Conservation (phyloP, 305 asterid genomes). For the Fraxinus ornus region DNA sequence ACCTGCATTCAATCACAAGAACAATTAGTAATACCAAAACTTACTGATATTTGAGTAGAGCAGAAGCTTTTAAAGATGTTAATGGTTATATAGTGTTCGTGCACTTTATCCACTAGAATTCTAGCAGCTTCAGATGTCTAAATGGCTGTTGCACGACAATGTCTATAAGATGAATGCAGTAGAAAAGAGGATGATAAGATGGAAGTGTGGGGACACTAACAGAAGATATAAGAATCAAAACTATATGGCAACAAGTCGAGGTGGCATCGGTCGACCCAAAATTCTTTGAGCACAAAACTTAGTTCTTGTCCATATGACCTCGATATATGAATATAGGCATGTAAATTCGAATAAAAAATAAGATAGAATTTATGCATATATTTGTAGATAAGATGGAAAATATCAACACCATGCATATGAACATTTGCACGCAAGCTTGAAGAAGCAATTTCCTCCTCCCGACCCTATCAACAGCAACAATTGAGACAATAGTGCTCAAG, state of each 20-base stretch:
- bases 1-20: conserved; percentile 17
- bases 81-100: not conserved
- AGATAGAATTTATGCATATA: not conserved
- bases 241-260: not conserved
- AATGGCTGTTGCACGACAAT: not conserved
- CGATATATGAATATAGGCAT: not conserved
- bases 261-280: not conserved
- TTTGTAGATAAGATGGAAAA: not conserved
- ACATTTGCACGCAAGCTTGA: conserved; percentile 40
- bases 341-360: not conserved
- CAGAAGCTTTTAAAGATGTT: not conserved
- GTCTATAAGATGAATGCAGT: not conserved
- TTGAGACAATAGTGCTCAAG: conserved; percentile 32
- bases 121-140: not conserved
- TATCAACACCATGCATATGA: conserved; percentile 28
- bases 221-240: not conserved
- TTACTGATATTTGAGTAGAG: not conserved
- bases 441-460: conserved; percentile 44
- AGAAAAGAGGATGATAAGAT: not conserved
- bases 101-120: not conserved
- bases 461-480: conserved; percentile 29
- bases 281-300: too few relatives aligned
- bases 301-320: not conserved
- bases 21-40: not conserved
- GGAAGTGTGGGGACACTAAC: not conserved